Evolutionary conservation across 2,329 filamentous ascomycete genomes (phyloP), one percentile per base, ranked within the genome.

Genomic region (Hymenoscyphus salicellus): DNA sequence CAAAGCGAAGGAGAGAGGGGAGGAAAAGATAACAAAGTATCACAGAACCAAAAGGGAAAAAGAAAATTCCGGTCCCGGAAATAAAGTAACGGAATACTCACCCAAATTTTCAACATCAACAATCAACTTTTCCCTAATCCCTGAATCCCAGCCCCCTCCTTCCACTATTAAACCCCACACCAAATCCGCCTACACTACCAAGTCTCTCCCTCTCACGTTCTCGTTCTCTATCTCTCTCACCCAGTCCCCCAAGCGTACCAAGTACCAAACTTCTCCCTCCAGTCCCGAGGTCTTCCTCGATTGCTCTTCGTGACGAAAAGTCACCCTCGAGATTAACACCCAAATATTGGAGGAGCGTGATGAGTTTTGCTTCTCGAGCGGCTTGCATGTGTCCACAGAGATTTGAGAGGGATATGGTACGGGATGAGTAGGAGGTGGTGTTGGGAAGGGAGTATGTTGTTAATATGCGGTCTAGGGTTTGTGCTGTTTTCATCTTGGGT

Each of bases 401-500:
- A 20, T 17, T 7, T 2, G 11, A 6, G 10, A 23, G 16, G 30
- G 20, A n/a, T 16, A 30, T 36, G 3, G 32, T 11, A n/a, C 8
- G 11, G 1, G 28, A 30, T 3, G 60, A 41, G n/a, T 30, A 30
- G n/a, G 60, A 41, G 32, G 30, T 26, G 46, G 32, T 46, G 26
- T n/a, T 23, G 16, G 60, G 60, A 20, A 62, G 60, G 26, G 17
- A n/a, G 60, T 62, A 62, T 26, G 55, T 28, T 46, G 26, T 20
- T 16, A 62, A 26, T 26, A 62, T 57, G 36, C 60, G 60, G 55
- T 62, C 60, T 36, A 62, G 55, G 14, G 60, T 57, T 46, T 23
- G 17, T 8, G 30, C 55, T 56, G 30, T 23, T 52, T 52, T 52
- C 43, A 26, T 14, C 14, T 38, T 17, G 14, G 1, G 36, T 38